phyloP scores from a whole-genome alignment of 2,329 filamentous ascomycete species.

The Monilinia fructigena region DNA sequence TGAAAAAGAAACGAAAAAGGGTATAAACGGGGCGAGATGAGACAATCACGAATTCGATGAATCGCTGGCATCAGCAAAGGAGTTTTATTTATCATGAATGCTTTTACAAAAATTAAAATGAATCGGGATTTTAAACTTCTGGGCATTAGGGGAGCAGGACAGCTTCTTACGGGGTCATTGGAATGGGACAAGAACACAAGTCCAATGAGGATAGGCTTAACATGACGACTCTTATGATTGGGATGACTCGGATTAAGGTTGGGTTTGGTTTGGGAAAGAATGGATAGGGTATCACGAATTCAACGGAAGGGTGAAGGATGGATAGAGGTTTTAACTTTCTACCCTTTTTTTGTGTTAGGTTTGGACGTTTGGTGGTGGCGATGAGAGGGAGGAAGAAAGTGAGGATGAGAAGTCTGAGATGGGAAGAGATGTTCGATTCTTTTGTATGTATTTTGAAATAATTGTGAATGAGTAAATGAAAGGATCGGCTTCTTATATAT shows the following conservation, averaged over 20 bases:
- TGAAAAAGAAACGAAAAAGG: slow-evolving; percentile 7
- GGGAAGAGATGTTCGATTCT: slow-evolving; percentile 17
- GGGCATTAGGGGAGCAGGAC: slow-evolving; percentile 1
- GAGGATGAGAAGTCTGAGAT: background rate
- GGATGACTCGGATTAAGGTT: slow-evolving; percentile 10
- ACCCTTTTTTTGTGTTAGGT: background rate
- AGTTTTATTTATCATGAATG: slow-evolving; percentile 18
- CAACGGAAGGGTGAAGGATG: slow-evolving; percentile 6
- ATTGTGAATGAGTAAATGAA: slow-evolving; percentile 11
- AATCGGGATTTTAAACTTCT: background rate
- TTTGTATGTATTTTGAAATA: slow-evolving; percentile 21
- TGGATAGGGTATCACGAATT: slow-evolving; percentile 17
- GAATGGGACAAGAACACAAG: background rate
- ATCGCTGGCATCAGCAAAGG: slow-evolving; percentile 11
- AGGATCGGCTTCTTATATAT: background rate
- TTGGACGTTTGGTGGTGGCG: background rate
- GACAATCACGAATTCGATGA: slow-evolving; percentile 18
- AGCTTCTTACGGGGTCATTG: background rate
- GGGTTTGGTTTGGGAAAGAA: slow-evolving; percentile 11
- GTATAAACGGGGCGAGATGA: slow-evolving; percentile 4
- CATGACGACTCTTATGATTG: slow-evolving; percentile 16
- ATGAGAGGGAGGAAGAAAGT: background rate
- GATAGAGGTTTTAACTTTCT: background rate
- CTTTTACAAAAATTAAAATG: slow-evolving; percentile 15
- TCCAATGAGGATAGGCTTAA: background rate